phyloP scores from a whole-genome alignment of 2,329 filamentous ascomycete species.

The Apiospora rasikravindrae region DNA sequence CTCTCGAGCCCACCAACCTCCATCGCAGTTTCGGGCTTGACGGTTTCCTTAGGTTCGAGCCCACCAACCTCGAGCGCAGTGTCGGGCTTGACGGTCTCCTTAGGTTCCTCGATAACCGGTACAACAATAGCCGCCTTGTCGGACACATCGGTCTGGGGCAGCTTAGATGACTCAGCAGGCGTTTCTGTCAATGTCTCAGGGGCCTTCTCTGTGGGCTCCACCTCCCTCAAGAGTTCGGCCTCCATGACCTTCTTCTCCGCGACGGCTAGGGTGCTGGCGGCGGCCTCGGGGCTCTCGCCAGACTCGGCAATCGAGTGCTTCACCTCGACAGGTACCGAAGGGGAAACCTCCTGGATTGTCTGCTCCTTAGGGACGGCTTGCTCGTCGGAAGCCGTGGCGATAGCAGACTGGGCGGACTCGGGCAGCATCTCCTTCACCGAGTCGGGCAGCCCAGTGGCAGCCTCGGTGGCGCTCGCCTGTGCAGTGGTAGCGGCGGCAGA shows the following conservation, averaged over 20 bases:
- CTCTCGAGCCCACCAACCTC: constrained; percentile 11
- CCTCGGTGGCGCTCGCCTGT: constrained; percentile 32
- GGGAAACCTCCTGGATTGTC: constrained; percentile 50
- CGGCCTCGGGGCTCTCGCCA: constrained; percentile 71
- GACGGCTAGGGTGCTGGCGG: constrained; percentile 70
- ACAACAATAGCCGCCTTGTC: constrained; percentile 20
- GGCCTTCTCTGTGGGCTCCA: constrained; percentile 45
- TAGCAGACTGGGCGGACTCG: constrained; percentile 53
- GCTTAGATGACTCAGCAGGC: constrained; percentile 27
- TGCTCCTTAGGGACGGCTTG: constrained; percentile 42
- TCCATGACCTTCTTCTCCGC: constrained; percentile 78
- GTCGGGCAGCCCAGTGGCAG: constrained; percentile 56
- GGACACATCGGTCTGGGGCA: background rate
- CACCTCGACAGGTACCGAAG: constrained; percentile 60
- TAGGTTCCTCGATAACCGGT: constrained; percentile 26
- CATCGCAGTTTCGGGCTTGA: background rate
- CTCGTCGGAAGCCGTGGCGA: constrained; percentile 42
- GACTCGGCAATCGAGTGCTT: constrained; percentile 64
- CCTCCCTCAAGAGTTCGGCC: constrained; percentile 72
- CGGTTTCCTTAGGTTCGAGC: background rate
- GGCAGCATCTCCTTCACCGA: constrained; percentile 58
- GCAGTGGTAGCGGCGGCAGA: constrained; percentile 43
- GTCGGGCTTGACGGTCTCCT: background rate
- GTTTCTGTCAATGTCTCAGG: constrained; percentile 27
- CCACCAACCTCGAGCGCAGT: background rate